phyloP scores from a whole-genome alignment of 2,329 filamentous ascomycete species.

The Fusarium agapanthi region DNA sequence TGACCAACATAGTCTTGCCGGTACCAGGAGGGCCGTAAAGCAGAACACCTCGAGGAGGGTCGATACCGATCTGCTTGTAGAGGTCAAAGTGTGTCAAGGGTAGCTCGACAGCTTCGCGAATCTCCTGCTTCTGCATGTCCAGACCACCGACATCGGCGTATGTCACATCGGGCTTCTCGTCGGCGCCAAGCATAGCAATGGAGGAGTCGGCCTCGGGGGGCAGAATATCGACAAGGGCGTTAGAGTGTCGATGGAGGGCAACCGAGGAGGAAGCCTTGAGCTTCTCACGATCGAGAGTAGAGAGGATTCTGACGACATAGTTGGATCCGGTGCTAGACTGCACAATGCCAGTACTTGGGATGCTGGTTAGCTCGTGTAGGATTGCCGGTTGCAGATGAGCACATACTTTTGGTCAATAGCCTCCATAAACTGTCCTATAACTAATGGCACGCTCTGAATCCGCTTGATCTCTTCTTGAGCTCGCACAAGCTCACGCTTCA shows the following conservation, averaged over 20 bases:
- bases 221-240: conserved; percentile 96
- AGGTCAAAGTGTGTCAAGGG: conserved; percentile 97
- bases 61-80: conserved; percentile 99
- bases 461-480: conserved; percentile 99
- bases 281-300: conserved; percentile 96
- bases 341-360: conserved; percentile 89
- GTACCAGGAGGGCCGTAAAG: conserved; percentile 96
- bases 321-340: conserved; percentile 98
- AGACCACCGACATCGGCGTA: conserved; percentile 97
- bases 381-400: background rate
- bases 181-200: conserved; percentile 95
- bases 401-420: conserved; percentile 97
- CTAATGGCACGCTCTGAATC: conserved; percentile 96
- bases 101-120: conserved; percentile 95
- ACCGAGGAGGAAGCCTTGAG: conserved; percentile 98
- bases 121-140: conserved; percentile 99
- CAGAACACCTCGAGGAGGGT: conserved; percentile 94
- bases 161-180: conserved; percentile 98
- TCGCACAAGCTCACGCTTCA: conserved; percentile 96
- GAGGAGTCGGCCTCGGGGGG: conserved; percentile 99
- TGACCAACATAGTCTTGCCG: conserved; percentile 97
- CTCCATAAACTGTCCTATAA: conserved; percentile 99
- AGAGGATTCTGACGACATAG: conserved; percentile 98
- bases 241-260: conserved; percentile 96
- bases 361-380: conserved; percentile 5